These are phyloP conservation scores for Cryphonectria naterciae DNA, from an alignment of 2,329 filamentous ascomycete genomes.

Conservation along the genomic window DNA sequence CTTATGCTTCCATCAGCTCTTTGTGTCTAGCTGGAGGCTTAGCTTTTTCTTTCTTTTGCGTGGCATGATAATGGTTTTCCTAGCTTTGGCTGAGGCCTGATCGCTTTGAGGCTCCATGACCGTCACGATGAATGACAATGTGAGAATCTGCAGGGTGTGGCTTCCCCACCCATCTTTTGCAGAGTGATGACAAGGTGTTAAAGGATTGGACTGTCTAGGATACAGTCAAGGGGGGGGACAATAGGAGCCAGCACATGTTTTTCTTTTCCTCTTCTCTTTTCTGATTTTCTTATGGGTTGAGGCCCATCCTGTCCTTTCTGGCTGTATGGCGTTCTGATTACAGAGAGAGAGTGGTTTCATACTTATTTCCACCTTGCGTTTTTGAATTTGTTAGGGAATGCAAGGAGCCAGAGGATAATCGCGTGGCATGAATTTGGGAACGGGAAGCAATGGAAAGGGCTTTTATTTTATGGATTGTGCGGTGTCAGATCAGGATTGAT, in stretches of 20 bases:
- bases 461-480: conserved; percentile 10
- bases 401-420: conserved; percentile 25
- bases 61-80: not conserved
- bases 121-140: conserved; percentile 13
- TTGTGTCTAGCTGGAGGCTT: not conserved
- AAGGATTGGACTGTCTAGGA: conserved; percentile 9
- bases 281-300: conserved; percentile 7
- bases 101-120: conserved; percentile 11
- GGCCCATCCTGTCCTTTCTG: conserved; percentile 16
- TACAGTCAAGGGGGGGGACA: not conserved
- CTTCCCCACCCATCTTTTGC: not conserved
- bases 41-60: not conserved
- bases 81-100: not conserved
- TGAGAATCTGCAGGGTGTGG: not conserved
- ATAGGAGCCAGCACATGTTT: conserved; percentile 2
- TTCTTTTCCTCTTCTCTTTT: conserved; percentile 8
- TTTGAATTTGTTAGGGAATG: conserved; percentile 18
- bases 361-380: conserved; percentile 16
- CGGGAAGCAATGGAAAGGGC: conserved; percentile 19
- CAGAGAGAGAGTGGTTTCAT: conserved; percentile 8
- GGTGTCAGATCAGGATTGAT: conserved; percentile 16
- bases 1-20: conserved; percentile 7
- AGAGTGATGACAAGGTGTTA: conserved; percentile 8
- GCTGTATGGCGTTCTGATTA: conserved; percentile 25
- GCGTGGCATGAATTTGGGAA: conserved; percentile 20